phyloP scores from a whole-genome alignment of 805 yeast genomes.

The Candida maesae region DNA sequence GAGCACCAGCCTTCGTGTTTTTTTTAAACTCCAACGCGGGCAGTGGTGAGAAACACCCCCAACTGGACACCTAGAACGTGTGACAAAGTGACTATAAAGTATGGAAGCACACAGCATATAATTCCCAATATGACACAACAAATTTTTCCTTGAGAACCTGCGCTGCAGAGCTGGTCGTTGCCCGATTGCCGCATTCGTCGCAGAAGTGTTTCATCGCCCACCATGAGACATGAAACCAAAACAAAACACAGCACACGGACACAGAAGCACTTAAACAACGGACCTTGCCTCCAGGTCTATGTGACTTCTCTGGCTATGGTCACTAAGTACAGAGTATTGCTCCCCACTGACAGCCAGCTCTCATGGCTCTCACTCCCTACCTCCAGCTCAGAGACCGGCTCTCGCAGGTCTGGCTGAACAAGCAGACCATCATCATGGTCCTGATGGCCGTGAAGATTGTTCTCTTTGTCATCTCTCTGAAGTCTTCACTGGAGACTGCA shows the following conservation, averaged over 20 bases:
- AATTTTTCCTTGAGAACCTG: too few relatives aligned
- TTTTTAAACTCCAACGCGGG: too few relatives aligned
- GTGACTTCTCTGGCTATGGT: too few relatives aligned
- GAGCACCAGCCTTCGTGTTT: too few relatives aligned
- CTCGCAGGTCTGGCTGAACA: slow-evolving; percentile 65
- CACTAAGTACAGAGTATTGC: too few relatives aligned
- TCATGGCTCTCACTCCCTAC: slow-evolving; percentile 30
- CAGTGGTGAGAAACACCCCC: too few relatives aligned
- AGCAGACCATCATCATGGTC: slow-evolving; percentile 51
- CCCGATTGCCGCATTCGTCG: neutral
- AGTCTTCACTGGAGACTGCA: slow-evolving; percentile 38
- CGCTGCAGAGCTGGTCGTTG: too few relatives aligned
- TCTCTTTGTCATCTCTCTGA: slow-evolving; percentile 49
- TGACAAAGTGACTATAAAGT: too few relatives aligned
- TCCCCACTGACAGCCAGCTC: too few relatives aligned
- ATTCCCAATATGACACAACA: too few relatives aligned
- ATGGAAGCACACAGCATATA: too few relatives aligned
- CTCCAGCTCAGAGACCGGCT: slow-evolving; percentile 49
- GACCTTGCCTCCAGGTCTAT: neutral
- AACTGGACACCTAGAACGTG: too few relatives aligned
- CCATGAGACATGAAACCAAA: slow-evolving; percentile 1
- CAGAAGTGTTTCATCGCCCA: slow-evolving; percentile 1
- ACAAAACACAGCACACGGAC: neutral
- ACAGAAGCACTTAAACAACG: neutral
- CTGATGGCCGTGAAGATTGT: slow-evolving; percentile 58